Conservation (phyloP, 2,329 filamentous ascomycete genomes). For the Aspergillus aculeatinus region DNA sequence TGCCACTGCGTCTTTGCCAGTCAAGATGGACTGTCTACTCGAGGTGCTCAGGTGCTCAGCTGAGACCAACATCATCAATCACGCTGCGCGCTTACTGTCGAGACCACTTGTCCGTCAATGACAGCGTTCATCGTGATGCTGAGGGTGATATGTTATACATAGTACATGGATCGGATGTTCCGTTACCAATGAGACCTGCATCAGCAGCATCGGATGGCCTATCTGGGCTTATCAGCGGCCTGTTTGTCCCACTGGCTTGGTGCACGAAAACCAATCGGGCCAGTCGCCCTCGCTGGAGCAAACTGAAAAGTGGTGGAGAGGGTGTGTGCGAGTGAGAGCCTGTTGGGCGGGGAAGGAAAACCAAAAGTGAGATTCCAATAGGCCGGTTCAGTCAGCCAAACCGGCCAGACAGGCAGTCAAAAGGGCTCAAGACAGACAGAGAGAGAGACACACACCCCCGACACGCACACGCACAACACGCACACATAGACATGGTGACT, state of each 20-base stretch:
- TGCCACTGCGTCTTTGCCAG: conserved; percentile 2
- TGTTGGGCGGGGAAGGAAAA: conserved; percentile 11
- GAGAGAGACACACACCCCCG: background rate
- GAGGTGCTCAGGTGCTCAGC: background rate
- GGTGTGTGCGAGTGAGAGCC: background rate
- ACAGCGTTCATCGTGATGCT: conserved; percentile 2
- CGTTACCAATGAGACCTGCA: conserved; percentile 12
- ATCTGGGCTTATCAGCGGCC: conserved; percentile 21
- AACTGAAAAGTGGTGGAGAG: conserved; percentile 14
- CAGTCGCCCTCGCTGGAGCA: conserved; percentile 11
- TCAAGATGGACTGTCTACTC: background rate
- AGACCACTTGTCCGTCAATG: conserved; percentile 7
- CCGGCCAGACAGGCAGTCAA: background rate
- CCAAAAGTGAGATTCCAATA: background rate
- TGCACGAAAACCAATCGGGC: conserved; percentile 13
- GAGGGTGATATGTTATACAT: conserved; percentile 12
- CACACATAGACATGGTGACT: conserved; percentile 8
- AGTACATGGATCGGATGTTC: conserved; percentile 12
- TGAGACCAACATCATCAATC: background rate
- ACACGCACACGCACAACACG: background rate
- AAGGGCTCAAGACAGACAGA: no score
- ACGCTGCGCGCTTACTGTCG: conserved; percentile 15
- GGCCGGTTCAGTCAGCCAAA: background rate
- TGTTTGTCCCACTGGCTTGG: conserved; percentile 18
- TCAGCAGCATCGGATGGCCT: conserved; percentile 11